Base-by-base conservation (phyloP, 2,329 filamentous ascomycete genomes). In the Bimuria novae-zelandiae region DNA sequence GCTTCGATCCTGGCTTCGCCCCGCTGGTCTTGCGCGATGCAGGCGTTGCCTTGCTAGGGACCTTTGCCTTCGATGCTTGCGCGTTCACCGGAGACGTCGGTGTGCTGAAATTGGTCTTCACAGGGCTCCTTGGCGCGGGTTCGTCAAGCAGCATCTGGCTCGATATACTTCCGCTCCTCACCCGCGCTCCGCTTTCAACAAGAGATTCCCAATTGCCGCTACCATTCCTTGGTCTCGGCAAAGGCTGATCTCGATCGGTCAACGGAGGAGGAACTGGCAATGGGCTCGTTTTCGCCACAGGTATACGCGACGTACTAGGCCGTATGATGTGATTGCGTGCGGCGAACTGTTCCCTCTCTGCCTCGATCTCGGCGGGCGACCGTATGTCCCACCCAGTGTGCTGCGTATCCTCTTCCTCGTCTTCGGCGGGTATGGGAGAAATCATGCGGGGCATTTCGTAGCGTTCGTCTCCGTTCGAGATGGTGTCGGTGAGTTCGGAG, bases 201-300 rank as follows among this genome's bases (percentile, higher is more conserved):
- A 88, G 80, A 47, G 79, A 77, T 54, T 82, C 84, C 62, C 80
- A 79, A 60, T 82, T 84, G 51, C 73, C 73, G 59, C 83, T 86
- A 35, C 79, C 78, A 42, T 80, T 79, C 44, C 82, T 76, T 49
- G 80, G 83, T 53, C 92, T 84, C 49, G 82, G 77, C 39, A 88
- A 78, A 19, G 85, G 86, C 21, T 84, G 86, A 63, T 91, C 88
- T 58, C 92, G 84, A 60, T 93, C 92, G 40, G 90, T 79, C 58
- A 87, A 84, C 44, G 88, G 84, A 46, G 83, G 73, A 1, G 89
- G 84, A 53, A 95, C 87, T 10, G 92, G 91, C 17, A 85, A 82
- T 2, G 89, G 89, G 69, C 90, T 96, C 12, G 83, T 79, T 64
- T 90, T 92, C 25, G 91, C 86, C 32, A 97, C 82, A 1, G 94